Percentiles rank a stretch among this genome's conserved stretches.
Conservation (phyloP, 2,329 filamentous ascomycete species). For the Colletotrichum kahawae region DNA sequence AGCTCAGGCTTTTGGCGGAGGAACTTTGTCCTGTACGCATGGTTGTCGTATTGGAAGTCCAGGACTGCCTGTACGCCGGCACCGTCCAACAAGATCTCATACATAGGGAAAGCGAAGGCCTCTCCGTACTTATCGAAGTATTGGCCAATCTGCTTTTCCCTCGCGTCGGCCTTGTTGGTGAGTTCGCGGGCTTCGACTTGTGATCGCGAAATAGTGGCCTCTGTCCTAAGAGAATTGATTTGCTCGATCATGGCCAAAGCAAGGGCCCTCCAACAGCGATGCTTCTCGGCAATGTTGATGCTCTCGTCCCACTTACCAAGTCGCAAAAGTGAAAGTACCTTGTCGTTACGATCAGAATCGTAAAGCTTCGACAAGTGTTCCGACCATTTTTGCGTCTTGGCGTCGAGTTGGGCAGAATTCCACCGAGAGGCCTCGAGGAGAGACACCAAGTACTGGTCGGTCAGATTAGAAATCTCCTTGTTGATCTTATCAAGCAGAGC, state of each 20-base stretch:
- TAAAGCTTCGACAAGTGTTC: constrained; percentile 56
- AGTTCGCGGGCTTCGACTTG: constrained; percentile 32
- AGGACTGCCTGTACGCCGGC: constrained; percentile 73
- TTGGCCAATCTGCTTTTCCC: constrained; percentile 50
- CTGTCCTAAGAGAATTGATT: constrained; percentile 39
- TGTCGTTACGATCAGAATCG: constrained; percentile 54
- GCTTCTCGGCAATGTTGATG: constrained; percentile 63
- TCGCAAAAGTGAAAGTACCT: constrained; percentile 58
- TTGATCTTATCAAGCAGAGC: constrained; percentile 50
- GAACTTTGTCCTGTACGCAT: constrained; percentile 77
- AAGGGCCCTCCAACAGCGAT: constrained; percentile 58
- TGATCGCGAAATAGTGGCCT: constrained; percentile 16
- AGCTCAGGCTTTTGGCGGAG: constrained; percentile 74
- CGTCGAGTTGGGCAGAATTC: constrained; percentile 49
- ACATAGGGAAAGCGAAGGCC: constrained; percentile 77
- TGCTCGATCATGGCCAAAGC: constrained; percentile 62
- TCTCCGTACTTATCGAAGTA: constrained; percentile 70
- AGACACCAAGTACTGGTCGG: constrained; percentile 59
- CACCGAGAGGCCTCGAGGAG: constrained; percentile 59
- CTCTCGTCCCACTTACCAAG: constrained; percentile 63
- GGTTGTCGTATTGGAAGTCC: constrained; percentile 71
- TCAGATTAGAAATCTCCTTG: constrained; percentile 53
- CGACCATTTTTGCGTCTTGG: constrained; percentile 44
- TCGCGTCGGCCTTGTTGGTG: constrained; percentile 48
- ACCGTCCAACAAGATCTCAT: constrained; percentile 75